A percentile compares a stretch with the other conserved stretches of the same genome.
These are phyloP conservation scores for Lonicera japonica DNA, from an alignment of 129 eudicot genomes.

Conservation along the genomic window DNA sequence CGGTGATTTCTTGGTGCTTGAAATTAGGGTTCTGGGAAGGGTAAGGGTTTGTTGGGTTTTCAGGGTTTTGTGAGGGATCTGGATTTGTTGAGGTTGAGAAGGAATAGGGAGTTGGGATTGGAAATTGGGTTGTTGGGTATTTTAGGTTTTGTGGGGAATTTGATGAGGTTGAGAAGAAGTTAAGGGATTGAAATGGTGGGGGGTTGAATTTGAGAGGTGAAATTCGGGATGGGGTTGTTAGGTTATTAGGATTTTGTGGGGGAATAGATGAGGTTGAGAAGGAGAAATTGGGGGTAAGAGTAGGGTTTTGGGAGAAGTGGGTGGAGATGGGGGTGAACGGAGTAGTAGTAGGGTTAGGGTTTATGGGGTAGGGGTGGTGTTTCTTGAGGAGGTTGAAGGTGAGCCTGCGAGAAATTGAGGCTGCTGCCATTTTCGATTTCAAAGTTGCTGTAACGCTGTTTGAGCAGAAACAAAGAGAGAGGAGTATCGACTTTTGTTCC, in stretches of 20 bases:
- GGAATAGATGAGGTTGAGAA: slow-evolving; percentile 2
- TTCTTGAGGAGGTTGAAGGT: slow-evolving; percentile 10
- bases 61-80: not conserved
- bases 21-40: slow-evolving; percentile 22
- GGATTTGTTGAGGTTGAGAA: slow-evolving; percentile 4
- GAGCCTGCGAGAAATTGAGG: slow-evolving; percentile 27
- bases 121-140: too few relatives aligned
- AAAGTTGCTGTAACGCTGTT: too few relatives aligned
- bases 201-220: too few relatives aligned
- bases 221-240: slow-evolving; percentile 6
- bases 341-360: slow-evolving; percentile 1
- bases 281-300: not conserved
- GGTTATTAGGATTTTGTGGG: slow-evolving; percentile 6
- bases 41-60: slow-evolving; percentile 9
- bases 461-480: too few relatives aligned
- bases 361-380: too few relatives aligned
- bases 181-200: too few relatives aligned
- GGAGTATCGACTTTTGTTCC: too few relatives aligned
- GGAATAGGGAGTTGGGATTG: not conserved
- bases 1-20: slow-evolving; percentile 62
- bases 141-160: too few relatives aligned
- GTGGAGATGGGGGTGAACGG: not conserved
- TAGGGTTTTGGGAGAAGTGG: slow-evolving; percentile 4
- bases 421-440: slow-evolving; percentile 16
- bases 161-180: too few relatives aligned